Percentiles rank a stretch among this genome's conserved stretches.
These are phyloP conservation scores for Lachnellula suecica DNA, from an alignment of 2,329 filamentous ascomycete genomes.

Conservation along the genomic window DNA sequence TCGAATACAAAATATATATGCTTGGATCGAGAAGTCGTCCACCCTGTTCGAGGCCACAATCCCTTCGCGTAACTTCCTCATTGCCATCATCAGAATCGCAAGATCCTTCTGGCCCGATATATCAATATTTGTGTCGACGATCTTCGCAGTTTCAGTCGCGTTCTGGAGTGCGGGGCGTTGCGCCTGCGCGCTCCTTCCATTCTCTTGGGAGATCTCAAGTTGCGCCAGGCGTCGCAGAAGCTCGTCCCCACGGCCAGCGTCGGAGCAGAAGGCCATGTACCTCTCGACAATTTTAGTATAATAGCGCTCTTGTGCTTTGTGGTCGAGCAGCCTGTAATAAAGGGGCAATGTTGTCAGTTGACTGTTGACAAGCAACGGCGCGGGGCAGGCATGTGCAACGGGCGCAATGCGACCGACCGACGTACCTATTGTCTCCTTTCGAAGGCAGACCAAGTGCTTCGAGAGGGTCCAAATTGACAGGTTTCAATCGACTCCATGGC, in stretches of 20 bases:
- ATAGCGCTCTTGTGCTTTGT: constrained; percentile 79
- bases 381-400: not conserved
- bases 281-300: constrained; percentile 85
- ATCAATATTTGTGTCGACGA: constrained; percentile 15
- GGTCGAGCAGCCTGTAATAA: constrained; percentile 67
- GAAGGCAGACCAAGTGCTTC: constrained; percentile 83
- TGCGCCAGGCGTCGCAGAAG: constrained; percentile 75
- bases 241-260: constrained; percentile 67
- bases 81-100: constrained; percentile 73
- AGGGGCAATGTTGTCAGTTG: too few species aligned
- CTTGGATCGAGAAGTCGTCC: constrained; percentile 82
- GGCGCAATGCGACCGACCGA: not conserved
- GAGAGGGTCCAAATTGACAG: constrained; percentile 72
- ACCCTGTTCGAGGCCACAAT: constrained; percentile 75
- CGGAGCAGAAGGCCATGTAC: constrained; percentile 86
- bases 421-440: constrained; percentile 83
- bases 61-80: constrained; percentile 89
- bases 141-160: constrained; percentile 7
- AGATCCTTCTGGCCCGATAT: constrained; percentile 53
- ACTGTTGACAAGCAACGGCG: constrained; percentile 13
- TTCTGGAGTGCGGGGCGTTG: constrained; percentile 13
- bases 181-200: constrained; percentile 22
- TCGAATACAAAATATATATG: constrained; percentile 89
- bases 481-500: constrained; percentile 71
- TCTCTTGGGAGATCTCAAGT: constrained; percentile 32